Conservation (phyloP, 2,329 filamentous ascomycete species). For the Nannizzia gypsea region DNA sequence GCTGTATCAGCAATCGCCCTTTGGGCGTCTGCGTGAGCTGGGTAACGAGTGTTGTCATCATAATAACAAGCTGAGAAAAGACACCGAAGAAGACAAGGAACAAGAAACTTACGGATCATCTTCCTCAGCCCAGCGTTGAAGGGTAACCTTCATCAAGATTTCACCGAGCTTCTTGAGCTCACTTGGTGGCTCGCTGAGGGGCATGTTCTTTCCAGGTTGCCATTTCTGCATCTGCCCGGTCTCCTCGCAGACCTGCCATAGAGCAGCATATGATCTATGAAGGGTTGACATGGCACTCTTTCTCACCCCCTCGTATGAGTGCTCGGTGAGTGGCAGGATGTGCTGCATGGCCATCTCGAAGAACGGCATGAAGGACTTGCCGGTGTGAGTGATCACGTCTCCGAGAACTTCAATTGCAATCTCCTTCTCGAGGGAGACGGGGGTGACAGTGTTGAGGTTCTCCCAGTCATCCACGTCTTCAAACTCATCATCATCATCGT, state of each 20-base stretch:
- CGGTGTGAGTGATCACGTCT: conserved; percentile 80
- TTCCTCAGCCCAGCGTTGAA: conserved; percentile 80
- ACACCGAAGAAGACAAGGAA: conserved; percentile 15
- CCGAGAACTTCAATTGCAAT: conserved; percentile 91
- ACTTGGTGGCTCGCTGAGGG: conserved; percentile 57
- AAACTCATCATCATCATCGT: conserved; percentile 47
- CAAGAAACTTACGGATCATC: conserved; percentile 64
- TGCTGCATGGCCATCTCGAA: conserved; percentile 79
- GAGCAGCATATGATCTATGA: conserved; percentile 84
- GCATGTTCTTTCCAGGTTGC: conserved; percentile 74
- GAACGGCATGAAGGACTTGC: conserved; percentile 67
- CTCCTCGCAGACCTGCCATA: conserved; percentile 79
- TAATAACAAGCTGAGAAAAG: conserved; percentile 25
- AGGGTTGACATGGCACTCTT: conserved; percentile 85
- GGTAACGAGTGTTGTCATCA: conserved; percentile 94
- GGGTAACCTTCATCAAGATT: conserved; percentile 70
- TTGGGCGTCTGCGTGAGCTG: conserved; percentile 98
- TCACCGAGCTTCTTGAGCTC: conserved; percentile 78
- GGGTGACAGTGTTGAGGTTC: conserved; percentile 71
- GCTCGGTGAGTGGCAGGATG: conserved; percentile 68
- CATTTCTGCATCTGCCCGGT: conserved; percentile 67
- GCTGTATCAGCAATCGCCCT: conserved; percentile 82
- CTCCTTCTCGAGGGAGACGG: conserved; percentile 90
- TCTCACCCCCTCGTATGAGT: conserved; percentile 84
- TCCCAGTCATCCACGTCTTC: conserved; percentile 78